Evolutionary conservation across 345 rosid genomes (phyloP).

Genomic region (Eucalyptus sp.): DNA sequence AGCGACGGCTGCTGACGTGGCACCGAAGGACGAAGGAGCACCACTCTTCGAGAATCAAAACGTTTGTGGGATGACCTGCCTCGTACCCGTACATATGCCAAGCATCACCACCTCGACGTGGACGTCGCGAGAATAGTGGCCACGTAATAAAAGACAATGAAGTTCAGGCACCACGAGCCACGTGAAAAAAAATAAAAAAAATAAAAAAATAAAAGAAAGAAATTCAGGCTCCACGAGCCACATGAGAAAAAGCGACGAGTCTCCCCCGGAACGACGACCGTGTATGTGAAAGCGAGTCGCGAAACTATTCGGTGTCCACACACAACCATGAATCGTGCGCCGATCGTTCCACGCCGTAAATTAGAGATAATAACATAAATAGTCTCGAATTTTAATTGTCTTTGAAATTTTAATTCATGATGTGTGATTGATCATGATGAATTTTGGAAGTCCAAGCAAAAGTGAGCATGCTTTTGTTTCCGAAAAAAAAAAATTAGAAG

Average conservation of each 20-base stretch:
- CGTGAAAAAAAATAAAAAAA: background rate
- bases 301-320: background rate
- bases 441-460: background rate
- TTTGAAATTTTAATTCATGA: accelerated
- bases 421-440: accelerated
- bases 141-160: background rate
- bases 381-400: accelerated
- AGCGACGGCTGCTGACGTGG: background rate
- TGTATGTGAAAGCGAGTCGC: background rate
- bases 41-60: background rate
- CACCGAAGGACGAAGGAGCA: background rate
- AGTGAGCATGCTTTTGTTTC: background rate
- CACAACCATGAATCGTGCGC: background rate
- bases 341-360: background rate
- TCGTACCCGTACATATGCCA: background rate
- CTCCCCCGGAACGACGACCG: background rate
- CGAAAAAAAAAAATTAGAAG: accelerated
- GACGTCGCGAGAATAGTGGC: background rate
- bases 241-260: background rate
- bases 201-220: accelerated
- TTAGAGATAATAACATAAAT: background rate
- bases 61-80: background rate
- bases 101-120: background rate
- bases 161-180: background rate
- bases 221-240: background rate